Evolutionary conservation across 306 rosid genomes (phyloP), one percentile per base, ranked within the genome.

Genomic region (Datisca glomerata): DNA sequence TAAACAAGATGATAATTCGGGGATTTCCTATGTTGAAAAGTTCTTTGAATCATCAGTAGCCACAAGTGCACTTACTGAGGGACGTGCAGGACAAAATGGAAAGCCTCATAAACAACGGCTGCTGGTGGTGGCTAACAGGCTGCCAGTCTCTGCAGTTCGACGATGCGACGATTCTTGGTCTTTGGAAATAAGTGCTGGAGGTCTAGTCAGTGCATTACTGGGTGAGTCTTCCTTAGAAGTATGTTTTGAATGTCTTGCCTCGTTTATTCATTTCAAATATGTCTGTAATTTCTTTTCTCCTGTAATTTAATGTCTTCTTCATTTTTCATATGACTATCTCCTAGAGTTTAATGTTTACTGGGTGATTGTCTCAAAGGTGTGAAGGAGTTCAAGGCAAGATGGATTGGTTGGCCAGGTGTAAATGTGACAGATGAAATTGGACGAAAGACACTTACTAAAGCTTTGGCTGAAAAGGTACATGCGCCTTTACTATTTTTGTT

Each of bases 351-450:
- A 59, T 43, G 34, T 21, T 21, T 47, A 19, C 45, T 45, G 11
- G 16, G 39, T 9, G 41, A 41, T 37, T 59, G 52, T 69, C 28
- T 48, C 36, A 20, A 61, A 85, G 96, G 96, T 41, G 93, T 85
- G 59, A 85, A 85, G 65, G 87, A 77, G 29, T 80, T 85, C 57
- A 87, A 80, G 53, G 79, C 87, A 18, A 67, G 81, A 71, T 85
- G 96, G 96, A 85, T 85, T 61, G 96, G 96, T 21, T 85, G 96
- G 96, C 93, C 96, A 2, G 96, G 96, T 27, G 96, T 85, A 33
- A 85, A 85, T 35, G 96, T 85, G 45, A 85, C 96, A 0, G 96
- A 85, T 44, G 81, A 66, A 53, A 59, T 67, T 55, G 96, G 96
- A 55, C 96, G 80, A 74, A 65, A 71, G 49, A 93, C 93, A 18